Base-by-base conservation (phyloP, 1,139 yeast genomes). In the Taiozyma onychis region DNA sequence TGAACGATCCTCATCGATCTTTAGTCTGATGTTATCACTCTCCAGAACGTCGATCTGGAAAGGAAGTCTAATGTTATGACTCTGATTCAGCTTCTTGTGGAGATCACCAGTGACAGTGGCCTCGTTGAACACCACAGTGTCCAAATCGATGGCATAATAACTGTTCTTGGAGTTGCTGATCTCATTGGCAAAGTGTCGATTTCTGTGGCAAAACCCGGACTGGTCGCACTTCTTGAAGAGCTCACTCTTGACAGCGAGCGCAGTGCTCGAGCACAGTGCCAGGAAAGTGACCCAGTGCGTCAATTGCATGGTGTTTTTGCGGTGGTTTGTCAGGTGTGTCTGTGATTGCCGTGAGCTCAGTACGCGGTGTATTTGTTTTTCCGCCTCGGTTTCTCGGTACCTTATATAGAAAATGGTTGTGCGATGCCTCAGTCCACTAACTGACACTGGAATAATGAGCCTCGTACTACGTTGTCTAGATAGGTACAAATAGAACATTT, bases 191-290 rank as follows among this genome's bases (percentile, higher is more conserved):
- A 78, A 90, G 54, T 80, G 81, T 48, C 95, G 71, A 62, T 93
- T 89, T 63, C 99, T 75, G 47, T 77, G 71, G 65, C 99, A 93
- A 65, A 93, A 91, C 9, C 97, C 95, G 22, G 91, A 79, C 59
- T 87, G 84, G 11, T 74, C 81, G 69, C 99, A 93, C 16, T 77
- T 80, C 66, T 88, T 88, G 73, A 91, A 88, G 51, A 90, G 68
- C 60, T 83, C 81, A 13, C 78, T 79, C 65, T 88, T 85, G 27
- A 59, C 63, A 5, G 61, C 61, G 2, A 46, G 22, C 2, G 50
- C 43, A 3, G 37, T 9, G 24, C 21, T 16, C 21, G 13, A 10
- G 22, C 18, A 47, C 21, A n/a, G 6, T n/a, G 41, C 21, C 44
- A 47, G 44, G 9, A 32, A 21, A 11, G 39, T 35, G 39, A 35